A percentile compares a stretch with the other conserved stretches of the same genome.
phyloP scores from a whole-genome alignment of 306 rosid species.

The Glycyrrhiza uralensis region DNA sequence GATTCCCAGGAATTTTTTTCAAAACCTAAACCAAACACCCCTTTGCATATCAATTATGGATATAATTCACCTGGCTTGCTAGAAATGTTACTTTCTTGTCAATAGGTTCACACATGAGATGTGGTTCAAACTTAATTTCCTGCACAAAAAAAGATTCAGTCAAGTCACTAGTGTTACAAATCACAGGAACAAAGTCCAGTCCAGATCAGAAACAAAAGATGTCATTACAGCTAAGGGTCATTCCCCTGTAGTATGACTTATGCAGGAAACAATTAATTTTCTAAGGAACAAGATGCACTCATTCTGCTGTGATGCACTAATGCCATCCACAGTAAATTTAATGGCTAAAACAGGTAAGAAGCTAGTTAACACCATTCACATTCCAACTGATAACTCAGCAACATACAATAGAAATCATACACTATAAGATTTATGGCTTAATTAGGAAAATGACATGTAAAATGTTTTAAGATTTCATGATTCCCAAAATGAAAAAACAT shows the following conservation, averaged over 20 bases:
- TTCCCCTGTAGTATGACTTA: neutral
- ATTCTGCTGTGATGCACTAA: neutral
- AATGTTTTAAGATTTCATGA: neutral
- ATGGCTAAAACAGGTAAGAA: neutral
- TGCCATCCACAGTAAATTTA: neutral
- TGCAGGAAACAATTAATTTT: neutral
- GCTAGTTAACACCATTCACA: neutral
- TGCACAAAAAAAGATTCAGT: constrained; percentile 24
- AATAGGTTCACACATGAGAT: constrained; percentile 88
- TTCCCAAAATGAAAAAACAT: neutral
- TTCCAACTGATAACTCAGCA: neutral
- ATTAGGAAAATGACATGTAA: neutral
- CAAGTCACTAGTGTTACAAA: neutral
- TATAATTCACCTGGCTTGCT: constrained; percentile 62
- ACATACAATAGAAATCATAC: neutral
- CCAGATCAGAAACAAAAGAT: constrained; percentile 11
- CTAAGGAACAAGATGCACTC: neutral
- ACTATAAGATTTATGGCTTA: neutral
- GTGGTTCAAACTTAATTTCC: constrained; percentile 95
- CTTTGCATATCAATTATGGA: neutral
- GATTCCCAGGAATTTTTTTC: neutral
- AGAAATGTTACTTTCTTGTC: constrained; percentile 79
- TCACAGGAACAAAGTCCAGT: neutral
- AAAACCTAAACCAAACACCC: neutral
- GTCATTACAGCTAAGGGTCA: neutral